These are phyloP conservation scores for Sherardia arvensis DNA, from an alignment of 257 asterid genomes.

Conservation along the genomic window DNA sequence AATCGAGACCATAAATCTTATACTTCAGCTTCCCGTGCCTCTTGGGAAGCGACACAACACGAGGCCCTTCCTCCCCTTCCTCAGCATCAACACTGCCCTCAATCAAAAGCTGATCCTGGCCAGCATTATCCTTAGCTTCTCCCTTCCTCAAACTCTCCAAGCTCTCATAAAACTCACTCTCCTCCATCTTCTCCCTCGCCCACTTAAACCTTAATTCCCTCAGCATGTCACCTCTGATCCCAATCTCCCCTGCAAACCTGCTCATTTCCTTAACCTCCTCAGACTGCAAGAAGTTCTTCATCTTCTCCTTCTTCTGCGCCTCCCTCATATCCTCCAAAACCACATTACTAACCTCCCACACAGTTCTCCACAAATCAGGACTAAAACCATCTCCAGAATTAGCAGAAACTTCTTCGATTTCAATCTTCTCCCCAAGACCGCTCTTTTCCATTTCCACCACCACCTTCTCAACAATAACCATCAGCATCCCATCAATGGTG, in stretches of 20 bases:
- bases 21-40: constrained; percentile 83
- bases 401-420: constrained; percentile 22
- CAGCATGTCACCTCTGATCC: constrained; percentile 86
- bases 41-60: constrained; percentile 54
- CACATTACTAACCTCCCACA: constrained; percentile 67
- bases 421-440: constrained; percentile 39
- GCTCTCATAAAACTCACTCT: constrained; percentile 52
- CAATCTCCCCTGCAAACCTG: constrained; percentile 84
- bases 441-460: constrained; percentile 58
- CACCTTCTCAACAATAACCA: constrained; percentile 58
- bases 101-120: constrained; percentile 13
- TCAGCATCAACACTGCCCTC: constrained; percentile 6
- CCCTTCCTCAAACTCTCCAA: constrained; percentile 36
- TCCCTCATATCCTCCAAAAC: constrained; percentile 75
- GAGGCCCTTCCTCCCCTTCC: constrained; percentile 19
- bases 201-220: constrained; percentile 92
- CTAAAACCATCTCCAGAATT: constrained; percentile 48
- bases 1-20: constrained; percentile 86
- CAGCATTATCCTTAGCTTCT: constrained; percentile 19
- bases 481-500: constrained; percentile 65
- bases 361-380: constrained; percentile 79
- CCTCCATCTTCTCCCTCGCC: constrained; percentile 92
- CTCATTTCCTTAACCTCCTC: constrained; percentile 90
- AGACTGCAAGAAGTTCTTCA: constrained; percentile 75
- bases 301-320: constrained; percentile 74